A percentile compares a stretch with the other conserved stretches of the same genome.
Evolutionary conservation across 352 stramenopile species (phyloP).

Genomic region (Globisporangium perplexum): DNA sequence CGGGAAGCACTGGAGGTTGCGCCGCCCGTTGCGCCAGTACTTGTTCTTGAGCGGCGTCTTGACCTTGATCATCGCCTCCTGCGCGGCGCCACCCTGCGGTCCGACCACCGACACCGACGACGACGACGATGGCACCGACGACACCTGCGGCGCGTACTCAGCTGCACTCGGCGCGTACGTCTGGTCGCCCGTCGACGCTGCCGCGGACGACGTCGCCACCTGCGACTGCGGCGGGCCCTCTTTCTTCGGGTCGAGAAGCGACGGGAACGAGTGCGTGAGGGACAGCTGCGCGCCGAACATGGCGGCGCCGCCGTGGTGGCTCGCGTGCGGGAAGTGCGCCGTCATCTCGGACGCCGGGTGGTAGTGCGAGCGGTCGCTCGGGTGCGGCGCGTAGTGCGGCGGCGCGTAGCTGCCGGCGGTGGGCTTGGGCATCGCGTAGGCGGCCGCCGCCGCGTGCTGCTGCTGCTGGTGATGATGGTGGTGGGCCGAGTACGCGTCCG

Average conservation of each 20-base stretch:
- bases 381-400: conserved; percentile 12
- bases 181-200: conserved; percentile 17
- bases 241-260: conserved; percentile 53
- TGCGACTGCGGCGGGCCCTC: conserved; percentile 5
- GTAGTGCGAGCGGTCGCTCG: conserved; percentile 15
- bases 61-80: conserved; percentile 86
- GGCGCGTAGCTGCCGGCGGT: conserved; percentile 9
- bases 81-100: conserved; percentile 22
- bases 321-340: conserved; percentile 28
- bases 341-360: conserved; percentile 25
- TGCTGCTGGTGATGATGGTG: not conserved
- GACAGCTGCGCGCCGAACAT: conserved; percentile 18
- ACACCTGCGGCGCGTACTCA: not conserved
- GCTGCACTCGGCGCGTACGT: conserved; percentile 6
- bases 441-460: not conserved
- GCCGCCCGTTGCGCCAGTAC: conserved; percentile 88
- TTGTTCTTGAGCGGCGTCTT: conserved; percentile 83
- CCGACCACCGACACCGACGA: not conserved
- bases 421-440: conserved; percentile 9
- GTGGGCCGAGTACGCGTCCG: conserved; percentile 22
- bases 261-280: conserved; percentile 47
- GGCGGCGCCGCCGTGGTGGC: conserved; percentile 14
- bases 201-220: not conserved
- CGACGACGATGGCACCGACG: not conserved
- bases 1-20: conserved; percentile 88